Conservation (phyloP, 75 land plant species). For the Cryptomeria japonica region DNA sequence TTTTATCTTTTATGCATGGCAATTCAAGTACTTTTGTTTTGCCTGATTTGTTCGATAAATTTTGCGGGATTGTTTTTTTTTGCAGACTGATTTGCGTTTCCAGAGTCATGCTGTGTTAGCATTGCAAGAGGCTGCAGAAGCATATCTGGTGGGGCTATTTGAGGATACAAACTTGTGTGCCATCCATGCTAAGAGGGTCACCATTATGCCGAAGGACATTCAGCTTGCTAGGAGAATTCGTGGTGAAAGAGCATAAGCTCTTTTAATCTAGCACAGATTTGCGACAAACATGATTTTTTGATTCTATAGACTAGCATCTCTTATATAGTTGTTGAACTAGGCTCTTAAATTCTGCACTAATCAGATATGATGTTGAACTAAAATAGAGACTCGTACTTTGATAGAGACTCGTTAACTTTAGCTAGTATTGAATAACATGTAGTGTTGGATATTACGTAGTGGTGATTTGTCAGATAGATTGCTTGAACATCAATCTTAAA, state of each 20-base stretch:
- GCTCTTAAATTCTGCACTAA: not conserved
- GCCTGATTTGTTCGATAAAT: not conserved
- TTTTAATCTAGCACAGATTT: not conserved
- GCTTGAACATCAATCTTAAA: too few relatives aligned
- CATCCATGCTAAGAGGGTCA: conserved; percentile 63
- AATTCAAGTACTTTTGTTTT: not conserved
- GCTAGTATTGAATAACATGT: too few relatives aligned
- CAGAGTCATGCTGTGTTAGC: conserved; percentile 57
- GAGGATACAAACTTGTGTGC: conserved; percentile 49
- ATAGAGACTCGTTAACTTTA: too few relatives aligned
- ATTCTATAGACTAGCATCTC: not conserved
- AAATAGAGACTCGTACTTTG: not conserved
- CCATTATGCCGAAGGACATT: conserved; percentile 74
- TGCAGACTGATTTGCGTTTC: conserved; percentile 51
- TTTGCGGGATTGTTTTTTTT: not conserved
- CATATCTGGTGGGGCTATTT: conserved; percentile 70
- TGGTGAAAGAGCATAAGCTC: conserved; percentile 49
- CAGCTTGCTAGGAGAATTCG: conserved; percentile 58
- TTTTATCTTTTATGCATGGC: too few relatives aligned
- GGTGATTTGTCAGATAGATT: too few relatives aligned
- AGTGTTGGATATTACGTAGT: too few relatives aligned
- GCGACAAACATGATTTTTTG: not conserved
- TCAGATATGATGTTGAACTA: not conserved
- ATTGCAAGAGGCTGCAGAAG: conserved; percentile 71
- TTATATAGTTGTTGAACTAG: not conserved